phyloP scores from a whole-genome alignment of 129 eudicot genomes.

The Artemisia annua region DNA sequence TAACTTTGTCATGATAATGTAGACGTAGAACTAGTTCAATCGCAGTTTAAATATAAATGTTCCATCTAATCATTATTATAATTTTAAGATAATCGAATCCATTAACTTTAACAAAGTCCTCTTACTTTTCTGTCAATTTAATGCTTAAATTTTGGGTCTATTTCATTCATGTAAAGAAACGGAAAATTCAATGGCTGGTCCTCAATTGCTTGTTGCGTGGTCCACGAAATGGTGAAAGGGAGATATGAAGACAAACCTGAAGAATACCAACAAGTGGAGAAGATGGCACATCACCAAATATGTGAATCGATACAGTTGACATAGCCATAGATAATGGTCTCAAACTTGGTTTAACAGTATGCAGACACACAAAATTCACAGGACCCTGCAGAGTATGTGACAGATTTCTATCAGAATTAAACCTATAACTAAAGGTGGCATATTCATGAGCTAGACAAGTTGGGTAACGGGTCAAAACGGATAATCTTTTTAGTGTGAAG shows the following conservation, averaged over 20 bases:
- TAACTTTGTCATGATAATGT: background rate
- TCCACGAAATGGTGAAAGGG: too few relatives aligned
- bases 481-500: too few relatives aligned
- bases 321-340: conserved; percentile 94
- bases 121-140: too few relatives aligned
- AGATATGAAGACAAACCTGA: conserved; percentile 50
- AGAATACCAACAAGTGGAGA: conserved; percentile 94
- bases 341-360: conserved; percentile 87
- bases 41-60: too few relatives aligned
- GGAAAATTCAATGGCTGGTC: background rate
- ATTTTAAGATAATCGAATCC: background rate
- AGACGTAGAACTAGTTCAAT: conserved; percentile 3
- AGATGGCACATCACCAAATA: conserved; percentile 96
- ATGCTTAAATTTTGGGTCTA: background rate
- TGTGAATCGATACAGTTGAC: conserved; percentile 84
- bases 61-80: background rate
- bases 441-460: background rate
- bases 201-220: background rate
- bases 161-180: background rate
- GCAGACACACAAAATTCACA: conserved; percentile 85
- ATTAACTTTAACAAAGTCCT: background rate
- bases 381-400: conserved; percentile 67
- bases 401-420: conserved; percentile 20
- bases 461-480: background rate
- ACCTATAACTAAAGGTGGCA: conserved; percentile 4